Percentiles rank a stretch among this genome's conserved stretches.
These are phyloP conservation scores for Salix suchowensis DNA, from an alignment of 345 rosid species.

Conservation along the genomic window DNA sequence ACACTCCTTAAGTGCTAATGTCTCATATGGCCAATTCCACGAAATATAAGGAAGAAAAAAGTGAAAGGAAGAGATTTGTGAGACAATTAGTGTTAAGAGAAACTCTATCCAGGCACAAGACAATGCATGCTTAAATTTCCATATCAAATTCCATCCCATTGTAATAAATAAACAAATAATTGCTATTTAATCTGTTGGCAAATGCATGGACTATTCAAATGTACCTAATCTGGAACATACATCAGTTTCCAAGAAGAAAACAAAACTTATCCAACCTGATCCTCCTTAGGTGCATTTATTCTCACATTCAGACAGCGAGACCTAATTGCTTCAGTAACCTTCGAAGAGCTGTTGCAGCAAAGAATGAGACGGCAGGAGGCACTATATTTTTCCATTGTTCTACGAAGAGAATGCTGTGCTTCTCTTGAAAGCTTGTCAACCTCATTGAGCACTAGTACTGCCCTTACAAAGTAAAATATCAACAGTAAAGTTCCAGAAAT, in stretches of 20 bases:
- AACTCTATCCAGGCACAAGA: neutral
- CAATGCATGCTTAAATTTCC: neutral
- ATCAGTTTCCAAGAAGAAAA: neutral
- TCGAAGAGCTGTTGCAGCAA: conserved; percentile 95
- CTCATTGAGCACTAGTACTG: conserved; percentile 93
- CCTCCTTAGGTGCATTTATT: conserved; percentile 83
- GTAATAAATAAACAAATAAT: neutral
- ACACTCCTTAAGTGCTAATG: neutral
- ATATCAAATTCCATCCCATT: neutral
- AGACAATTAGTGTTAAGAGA: neutral
- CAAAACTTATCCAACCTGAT: conserved; percentile 51
- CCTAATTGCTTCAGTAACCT: conserved; percentile 89
- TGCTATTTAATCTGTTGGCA: neutral
- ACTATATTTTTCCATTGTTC: conserved; percentile 99
- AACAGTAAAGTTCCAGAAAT: conserved; percentile 4
- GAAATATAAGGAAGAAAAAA: neutral
- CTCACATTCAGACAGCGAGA: conserved; percentile 95
- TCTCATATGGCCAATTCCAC: neutral
- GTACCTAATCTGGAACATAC: neutral
- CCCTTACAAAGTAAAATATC: conserved; percentile 14
- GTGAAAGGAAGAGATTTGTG: neutral
- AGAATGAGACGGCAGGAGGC: conserved; percentile 81
- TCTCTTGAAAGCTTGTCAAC: conserved; percentile 99
- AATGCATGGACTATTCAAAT: neutral
- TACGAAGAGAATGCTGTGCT: conserved; percentile 95